Conservation (phyloP, 768 basidiomycete genomes). For the Sarcomyxa edulis region DNA sequence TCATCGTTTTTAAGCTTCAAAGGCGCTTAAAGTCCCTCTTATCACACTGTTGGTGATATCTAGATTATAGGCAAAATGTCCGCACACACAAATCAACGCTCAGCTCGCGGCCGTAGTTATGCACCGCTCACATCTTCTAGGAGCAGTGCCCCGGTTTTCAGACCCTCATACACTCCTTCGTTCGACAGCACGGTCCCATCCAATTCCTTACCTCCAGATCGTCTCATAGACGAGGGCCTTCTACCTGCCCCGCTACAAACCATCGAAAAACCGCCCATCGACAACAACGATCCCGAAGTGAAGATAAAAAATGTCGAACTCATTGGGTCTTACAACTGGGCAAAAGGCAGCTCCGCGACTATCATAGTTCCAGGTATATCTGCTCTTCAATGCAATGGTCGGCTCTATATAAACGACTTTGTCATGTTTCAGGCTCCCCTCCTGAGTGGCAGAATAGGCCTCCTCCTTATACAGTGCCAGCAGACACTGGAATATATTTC, state of each 20-base stretch:
- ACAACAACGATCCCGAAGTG: conserved; percentile 19
- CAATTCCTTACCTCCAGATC: conserved; percentile 23
- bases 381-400: not conserved
- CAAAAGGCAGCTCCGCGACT: conserved; percentile 32
- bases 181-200: not conserved
- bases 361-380: conserved; percentile 41
- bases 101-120: too few relatives aligned
- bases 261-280: conserved; percentile 15
- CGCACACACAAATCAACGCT: too few relatives aligned
- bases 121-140: too few relatives aligned
- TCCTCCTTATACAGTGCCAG: conserved; percentile 47
- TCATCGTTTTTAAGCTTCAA: too few relatives aligned
- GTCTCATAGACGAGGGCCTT: conserved; percentile 31
- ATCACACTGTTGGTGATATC: too few relatives aligned
- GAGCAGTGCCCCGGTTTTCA: too few relatives aligned
- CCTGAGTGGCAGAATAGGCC: conserved; percentile 46
- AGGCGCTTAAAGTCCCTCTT: too few relatives aligned
- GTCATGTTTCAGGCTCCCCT: conserved; percentile 43
- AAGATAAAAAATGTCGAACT: conserved; percentile 30
- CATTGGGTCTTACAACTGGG: conserved; percentile 54
- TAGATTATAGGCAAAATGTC: too few relatives aligned
- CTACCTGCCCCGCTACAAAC: conserved; percentile 19
- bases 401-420: not conserved
- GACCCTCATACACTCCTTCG: not conserved
- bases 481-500: conserved; percentile 44